Percentiles rank a stretch among this genome's conserved stretches.
These are phyloP conservation scores for Actinomortierella wolfii DNA, from an alignment of 371 early-diverging fungal species.

Conservation along the genomic window DNA sequence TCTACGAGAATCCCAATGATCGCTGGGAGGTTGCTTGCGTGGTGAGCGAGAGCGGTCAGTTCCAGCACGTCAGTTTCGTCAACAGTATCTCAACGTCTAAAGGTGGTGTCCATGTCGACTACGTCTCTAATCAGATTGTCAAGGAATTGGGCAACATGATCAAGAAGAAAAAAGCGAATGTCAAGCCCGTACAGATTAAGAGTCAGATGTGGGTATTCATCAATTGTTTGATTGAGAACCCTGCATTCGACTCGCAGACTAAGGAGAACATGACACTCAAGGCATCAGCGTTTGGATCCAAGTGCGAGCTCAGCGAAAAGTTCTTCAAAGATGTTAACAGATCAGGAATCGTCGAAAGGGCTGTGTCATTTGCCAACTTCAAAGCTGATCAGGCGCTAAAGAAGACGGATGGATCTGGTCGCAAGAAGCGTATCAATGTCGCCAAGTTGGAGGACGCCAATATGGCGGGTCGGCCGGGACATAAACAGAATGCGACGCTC, in stretches of 20 bases:
- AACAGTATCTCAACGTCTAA: slow-evolving; percentile 98
- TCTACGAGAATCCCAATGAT: slow-evolving; percentile 73
- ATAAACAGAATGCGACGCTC: slow-evolving; percentile 92
- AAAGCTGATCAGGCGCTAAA: slow-evolving; percentile 89
- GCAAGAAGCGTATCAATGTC: slow-evolving; percentile 75
- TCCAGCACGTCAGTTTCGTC: slow-evolving; percentile 98
- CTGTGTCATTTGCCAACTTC: slow-evolving; percentile 79
- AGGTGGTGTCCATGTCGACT: slow-evolving; percentile 97
- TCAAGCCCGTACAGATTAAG: slow-evolving; percentile 92
- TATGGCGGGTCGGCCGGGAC: slow-evolving; percentile 86
- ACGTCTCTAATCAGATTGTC: slow-evolving; percentile 92
- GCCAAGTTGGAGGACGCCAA: slow-evolving; percentile 99
- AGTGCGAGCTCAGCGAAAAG: slow-evolving; percentile 77
- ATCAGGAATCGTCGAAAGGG: slow-evolving; percentile 88
- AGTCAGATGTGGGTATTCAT: slow-evolving; percentile 95
- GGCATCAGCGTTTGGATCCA: slow-evolving; percentile 87
- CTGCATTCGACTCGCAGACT: slow-evolving; percentile 99
- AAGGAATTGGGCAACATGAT: slow-evolving; percentile 73
- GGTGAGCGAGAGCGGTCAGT: slow-evolving; percentile 95
- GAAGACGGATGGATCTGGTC: slow-evolving; percentile 92
- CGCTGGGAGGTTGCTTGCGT: slow-evolving; percentile 99
- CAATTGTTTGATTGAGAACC: slow-evolving; percentile 98
- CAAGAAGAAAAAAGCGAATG: slow-evolving; percentile 82
- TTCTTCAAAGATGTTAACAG: slow-evolving; percentile 85
- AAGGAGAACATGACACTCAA: slow-evolving; percentile 98